A percentile compares a stretch with the other conserved stretches of the same genome.
These are phyloP conservation scores for Backusella tuberculispora DNA, from an alignment of 192 early-diverging fungal genomes.

Conservation along the genomic window DNA sequence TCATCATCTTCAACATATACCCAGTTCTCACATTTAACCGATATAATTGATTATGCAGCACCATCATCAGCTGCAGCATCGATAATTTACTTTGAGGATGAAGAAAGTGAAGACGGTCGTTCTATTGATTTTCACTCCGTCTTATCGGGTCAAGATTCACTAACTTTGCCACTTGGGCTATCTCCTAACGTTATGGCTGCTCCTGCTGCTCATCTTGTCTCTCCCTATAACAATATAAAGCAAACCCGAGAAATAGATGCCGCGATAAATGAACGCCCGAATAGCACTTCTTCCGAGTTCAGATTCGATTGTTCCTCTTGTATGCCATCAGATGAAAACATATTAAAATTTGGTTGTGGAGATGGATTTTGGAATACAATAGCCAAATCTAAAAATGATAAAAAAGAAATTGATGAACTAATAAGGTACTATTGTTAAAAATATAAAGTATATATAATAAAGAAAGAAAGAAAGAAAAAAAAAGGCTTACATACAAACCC, in stretches of 20 bases:
- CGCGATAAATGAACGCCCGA: background rate
- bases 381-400: conserved; percentile 12
- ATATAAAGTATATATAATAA: too few relatives aligned
- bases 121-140: background rate
- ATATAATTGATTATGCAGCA: background rate
- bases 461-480: too few relatives aligned
- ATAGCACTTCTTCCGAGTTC: background rate
- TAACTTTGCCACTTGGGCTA: background rate
- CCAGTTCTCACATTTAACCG: background rate
- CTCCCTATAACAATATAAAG: background rate
- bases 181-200: background rate
- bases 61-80: background rate
- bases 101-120: background rate
- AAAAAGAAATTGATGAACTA: conserved; percentile 23
- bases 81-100: background rate
- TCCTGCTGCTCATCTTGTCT: background rate
- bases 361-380: conserved; percentile 37
- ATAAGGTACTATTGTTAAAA: conserved; percentile 23
- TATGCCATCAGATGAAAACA: background rate
- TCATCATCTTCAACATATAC: background rate
- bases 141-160: conserved; percentile 4
- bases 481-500: background rate
- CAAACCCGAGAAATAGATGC: background rate
- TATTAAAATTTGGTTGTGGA: conserved; percentile 28
- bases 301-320: background rate